These are phyloP conservation scores for Trametes cubensis DNA, from an alignment of 768 basidiomycete species.

Conservation along the genomic window DNA sequence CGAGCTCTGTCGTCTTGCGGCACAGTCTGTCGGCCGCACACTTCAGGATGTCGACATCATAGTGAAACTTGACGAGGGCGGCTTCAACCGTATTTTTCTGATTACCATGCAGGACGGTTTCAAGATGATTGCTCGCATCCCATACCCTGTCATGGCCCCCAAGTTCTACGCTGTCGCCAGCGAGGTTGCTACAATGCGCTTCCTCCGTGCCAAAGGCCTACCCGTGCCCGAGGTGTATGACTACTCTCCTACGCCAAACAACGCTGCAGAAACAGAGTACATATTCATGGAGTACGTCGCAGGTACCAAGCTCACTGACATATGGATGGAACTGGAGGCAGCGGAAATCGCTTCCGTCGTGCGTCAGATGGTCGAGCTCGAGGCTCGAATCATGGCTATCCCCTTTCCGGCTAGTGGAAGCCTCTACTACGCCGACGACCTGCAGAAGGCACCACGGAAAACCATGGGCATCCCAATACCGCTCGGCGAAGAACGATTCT, in stretches of 20 bases:
- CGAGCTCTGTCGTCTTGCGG: slow-evolving; percentile 48
- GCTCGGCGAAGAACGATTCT: slow-evolving; percentile 19
- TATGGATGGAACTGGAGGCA: slow-evolving; percentile 44
- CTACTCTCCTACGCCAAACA: slow-evolving; percentile 36
- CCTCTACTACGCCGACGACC: slow-evolving; percentile 50
- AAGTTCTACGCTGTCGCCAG: slow-evolving; percentile 36
- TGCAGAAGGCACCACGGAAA: slow-evolving; percentile 42
- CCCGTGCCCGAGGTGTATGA: slow-evolving; percentile 37
- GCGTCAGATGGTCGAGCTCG: slow-evolving; percentile 50
- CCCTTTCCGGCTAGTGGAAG: slow-evolving; percentile 54
- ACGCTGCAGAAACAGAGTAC: slow-evolving; percentile 34
- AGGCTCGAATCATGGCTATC: slow-evolving; percentile 50
- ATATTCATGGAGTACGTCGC: slow-evolving; percentile 37
- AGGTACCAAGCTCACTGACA: slow-evolving; percentile 45
- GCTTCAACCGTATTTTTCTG: slow-evolving; percentile 37
- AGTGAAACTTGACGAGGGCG: slow-evolving; percentile 47
- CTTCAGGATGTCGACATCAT: slow-evolving; percentile 42
- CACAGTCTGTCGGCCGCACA: slow-evolving; percentile 43
- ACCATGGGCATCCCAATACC: slow-evolving; percentile 36
- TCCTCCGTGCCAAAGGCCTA: slow-evolving; percentile 33
- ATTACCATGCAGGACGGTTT: slow-evolving; percentile 31
- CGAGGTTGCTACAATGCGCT: slow-evolving; percentile 36
- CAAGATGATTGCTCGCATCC: slow-evolving; percentile 35
- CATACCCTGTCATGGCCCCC: slow-evolving; percentile 32
- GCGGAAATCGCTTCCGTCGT: slow-evolving; percentile 44